Conservation (phyloP, 805 yeast species). For the Saccharomycopsis capsularis region DNA sequence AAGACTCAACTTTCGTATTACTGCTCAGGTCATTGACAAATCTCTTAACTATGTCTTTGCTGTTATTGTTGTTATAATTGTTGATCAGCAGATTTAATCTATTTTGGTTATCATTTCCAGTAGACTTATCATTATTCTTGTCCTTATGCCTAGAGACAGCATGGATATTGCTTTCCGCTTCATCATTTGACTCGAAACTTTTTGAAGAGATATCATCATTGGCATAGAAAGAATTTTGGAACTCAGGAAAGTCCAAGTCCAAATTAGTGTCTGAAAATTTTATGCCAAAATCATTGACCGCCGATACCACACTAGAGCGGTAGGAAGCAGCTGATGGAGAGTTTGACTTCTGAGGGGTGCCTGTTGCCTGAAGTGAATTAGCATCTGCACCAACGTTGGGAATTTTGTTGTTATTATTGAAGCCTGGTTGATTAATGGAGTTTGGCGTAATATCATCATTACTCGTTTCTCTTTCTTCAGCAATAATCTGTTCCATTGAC, state of each 20-base stretch:
- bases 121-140: not conserved
- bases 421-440: no score
- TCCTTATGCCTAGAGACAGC: not conserved
- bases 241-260: conserved; percentile 24
- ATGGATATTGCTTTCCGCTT: conserved; percentile 2
- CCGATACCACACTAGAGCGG: not conserved
- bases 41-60: no score
- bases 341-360: not conserved
- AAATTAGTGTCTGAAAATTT: conserved; percentile 18
- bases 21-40: no score
- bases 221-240: not conserved
- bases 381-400: not conserved
- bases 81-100: no score
- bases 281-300: conserved; percentile 18
- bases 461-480: not conserved
- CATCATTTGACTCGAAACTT: conserved; percentile 20
- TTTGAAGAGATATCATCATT: conserved; percentile 15
- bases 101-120: not conserved
- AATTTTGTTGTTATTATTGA: not conserved
- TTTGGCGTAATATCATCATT: not conserved
- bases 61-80: not conserved
- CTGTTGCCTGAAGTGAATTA: not conserved
- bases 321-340: not conserved
- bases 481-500: conserved; percentile 1
- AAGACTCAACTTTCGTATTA: not conserved